Evolutionary conservation across 2,329 filamentous ascomycete species (phyloP).

Genomic region (Arthrobotrys iridis): DNA sequence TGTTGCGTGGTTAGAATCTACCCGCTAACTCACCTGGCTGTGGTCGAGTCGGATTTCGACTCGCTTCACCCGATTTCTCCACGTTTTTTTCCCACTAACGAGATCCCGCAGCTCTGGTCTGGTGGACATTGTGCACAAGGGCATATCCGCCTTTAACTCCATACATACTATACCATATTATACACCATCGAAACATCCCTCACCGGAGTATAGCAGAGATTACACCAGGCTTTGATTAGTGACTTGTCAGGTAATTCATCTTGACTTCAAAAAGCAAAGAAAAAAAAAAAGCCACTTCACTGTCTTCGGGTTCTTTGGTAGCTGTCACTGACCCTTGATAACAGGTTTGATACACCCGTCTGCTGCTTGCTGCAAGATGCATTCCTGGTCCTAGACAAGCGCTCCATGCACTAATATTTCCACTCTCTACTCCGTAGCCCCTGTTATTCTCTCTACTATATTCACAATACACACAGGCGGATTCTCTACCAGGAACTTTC

Average conservation of each 20-base stretch:
- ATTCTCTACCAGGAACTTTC: constrained; percentile 15
- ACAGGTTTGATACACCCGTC: constrained; percentile 44
- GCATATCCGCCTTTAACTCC: constrained; percentile 17
- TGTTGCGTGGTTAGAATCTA: too few species aligned
- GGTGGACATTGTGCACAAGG: constrained; percentile 31
- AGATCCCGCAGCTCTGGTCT: constrained; percentile 46
- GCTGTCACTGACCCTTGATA: constrained; percentile 40
- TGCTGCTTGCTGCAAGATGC: constrained; percentile 37
- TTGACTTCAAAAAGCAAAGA: constrained; percentile 27
- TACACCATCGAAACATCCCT: constrained; percentile 18
- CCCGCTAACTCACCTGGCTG: constrained; percentile 9
- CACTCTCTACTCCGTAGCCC: constrained; percentile 23
- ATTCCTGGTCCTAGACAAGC: constrained; percentile 45
- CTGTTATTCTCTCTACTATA: constrained; percentile 29
- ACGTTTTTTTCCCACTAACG: constrained; percentile 52
- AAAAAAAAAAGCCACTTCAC: constrained; percentile 30
- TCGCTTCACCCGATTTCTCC: constrained; percentile 45
- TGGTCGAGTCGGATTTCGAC: not conserved
- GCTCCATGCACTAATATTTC: constrained; percentile 42
- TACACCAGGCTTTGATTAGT: constrained; percentile 10
- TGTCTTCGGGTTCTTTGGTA: constrained; percentile 8
- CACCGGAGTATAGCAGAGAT: constrained; percentile 5
- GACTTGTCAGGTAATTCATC: constrained; percentile 36
- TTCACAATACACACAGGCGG: not conserved
- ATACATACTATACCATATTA: not conserved